Evolutionary conservation across 192 early-diverging fungal genomes (phyloP).

Genomic region (Backusella westeae): DNA sequence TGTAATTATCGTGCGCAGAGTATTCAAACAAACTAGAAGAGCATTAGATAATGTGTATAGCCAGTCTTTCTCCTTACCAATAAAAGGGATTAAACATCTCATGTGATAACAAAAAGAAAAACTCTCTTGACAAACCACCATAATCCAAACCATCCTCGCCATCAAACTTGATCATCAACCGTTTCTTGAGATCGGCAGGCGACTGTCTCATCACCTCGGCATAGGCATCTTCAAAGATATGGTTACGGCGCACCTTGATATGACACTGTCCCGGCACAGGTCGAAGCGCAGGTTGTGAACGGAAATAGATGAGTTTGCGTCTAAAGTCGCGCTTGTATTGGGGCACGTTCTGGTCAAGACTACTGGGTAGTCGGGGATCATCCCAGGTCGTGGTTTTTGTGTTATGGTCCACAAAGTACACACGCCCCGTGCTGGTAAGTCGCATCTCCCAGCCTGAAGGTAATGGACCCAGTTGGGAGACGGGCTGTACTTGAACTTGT

Average conservation of each 20-base stretch:
- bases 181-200: conserved; percentile 90
- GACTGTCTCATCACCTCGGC: conserved; percentile 93
- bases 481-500: conserved; percentile 71
- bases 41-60: conserved; percentile 11
- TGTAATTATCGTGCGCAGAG: conserved; percentile 97
- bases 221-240: conserved; percentile 96
- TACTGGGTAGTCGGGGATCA: conserved; percentile 81
- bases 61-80: conserved; percentile 12
- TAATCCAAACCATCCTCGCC: conserved; percentile 99
- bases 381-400: conserved; percentile 99
- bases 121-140: conserved; percentile 95
- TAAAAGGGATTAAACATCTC: conserved; percentile 97
- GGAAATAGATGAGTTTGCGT: conserved; percentile 95
- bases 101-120: conserved; percentile 96
- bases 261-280: conserved; percentile 89
- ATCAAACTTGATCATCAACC: conserved; percentile 98
- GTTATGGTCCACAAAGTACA: conserved; percentile 99
- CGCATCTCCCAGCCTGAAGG: conserved; percentile 99
- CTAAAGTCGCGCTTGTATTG: conserved; percentile 99
- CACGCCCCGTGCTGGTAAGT: conserved; percentile 89
- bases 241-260: conserved; percentile 84
- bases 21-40: conserved; percentile 87
- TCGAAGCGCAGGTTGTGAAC: conserved; percentile 89
- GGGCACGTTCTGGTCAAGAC: conserved; percentile 86
- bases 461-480: conserved; percentile 79